Evolutionary conservation across 2,329 filamentous ascomycete species (phyloP), one percentile per base, ranked within the genome.

Genomic region (Fusarium hostae): DNA sequence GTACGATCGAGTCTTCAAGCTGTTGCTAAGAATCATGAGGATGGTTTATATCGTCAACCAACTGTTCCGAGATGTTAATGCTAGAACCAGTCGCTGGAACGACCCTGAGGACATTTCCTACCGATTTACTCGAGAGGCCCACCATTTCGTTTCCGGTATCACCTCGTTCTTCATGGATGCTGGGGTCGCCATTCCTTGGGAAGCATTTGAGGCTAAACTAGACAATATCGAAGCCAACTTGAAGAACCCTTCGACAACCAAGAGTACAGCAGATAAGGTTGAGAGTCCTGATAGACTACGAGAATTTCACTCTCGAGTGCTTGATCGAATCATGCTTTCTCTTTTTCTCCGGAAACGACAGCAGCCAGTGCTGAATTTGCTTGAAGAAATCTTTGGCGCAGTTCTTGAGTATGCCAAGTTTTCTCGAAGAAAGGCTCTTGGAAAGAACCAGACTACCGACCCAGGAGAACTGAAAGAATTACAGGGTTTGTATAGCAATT

Each of bases 1-100:
- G 74, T 98, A 98, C 76, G 96, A 98, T 79, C 86, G 87, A 50
- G 87, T 98, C 39, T 98, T 98, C 83, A 92, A 90, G 74, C 86
- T 94, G 20, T 83, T 98, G 1, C 84, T 98, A 6, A 90, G 93
- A 6, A 83, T 97, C 2, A 80, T 94, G 16, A 90, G 96, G 37
- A 91, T 98, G 88, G 84, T 94, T 8, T 95, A 92, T 67, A 90
- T 95, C 1, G 88, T 92, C 15, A 89, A 90, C 59, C 86, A 89
- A 65, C 84, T 94, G 11, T 89, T 89, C 69, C 86, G 86, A 26
- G 87, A 91, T 75, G 84, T 88, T 4, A 87, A 83, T 59, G 77
- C 79, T 7, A 79, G 79, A 62, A 78, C 75, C 9, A 80, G 76
- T 8, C 74, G 73, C 18, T 83, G 81, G 78, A 66, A 76, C 30